Base-by-base conservation (phyloP, 2,329 filamentous ascomycete species). In the Penicillium frequentans region DNA sequence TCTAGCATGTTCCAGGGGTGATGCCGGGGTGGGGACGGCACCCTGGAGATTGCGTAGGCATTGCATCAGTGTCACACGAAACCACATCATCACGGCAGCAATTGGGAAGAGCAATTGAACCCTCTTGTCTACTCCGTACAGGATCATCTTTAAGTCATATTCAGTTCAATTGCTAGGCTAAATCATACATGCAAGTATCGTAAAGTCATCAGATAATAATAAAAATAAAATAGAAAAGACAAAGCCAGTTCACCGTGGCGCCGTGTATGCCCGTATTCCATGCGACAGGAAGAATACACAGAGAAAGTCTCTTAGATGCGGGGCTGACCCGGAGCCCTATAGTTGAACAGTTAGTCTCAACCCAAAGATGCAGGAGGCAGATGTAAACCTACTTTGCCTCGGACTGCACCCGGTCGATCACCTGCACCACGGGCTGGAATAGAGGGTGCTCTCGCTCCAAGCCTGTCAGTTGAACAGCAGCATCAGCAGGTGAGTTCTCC, bases 351-450 rank as follows among this genome's bases (percentile, higher is more conserved):
- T 56, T 52, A 58, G 60, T 63, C 57, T 56, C 42, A 49, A 46
- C 52, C 31, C 19, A n/a, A 42, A 42, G 29, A 48, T 51, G 29
- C 23, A 16, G 23, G 27, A 50, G 43, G 31, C 8, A 31, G 37
- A 21, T 35, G 43, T 33, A 23, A 24, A 58, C 64, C 55, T 73
- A 78, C 68, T 76, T 77, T 58, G 71, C 67, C 52, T 76, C 77
- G 39, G 69, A 69, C 78, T 97, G 91, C 29, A 98, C 93, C 74
- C 88, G 90, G 79, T 89, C 84, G 56, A 98, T 92, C 56, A 93
- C 81, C 68, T 89, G 82, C 47, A 92, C 83, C 33, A 97, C 84
- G 70, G 87, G 83, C 57, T 84, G 78, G 78, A 88, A 96, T 55
- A 98, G 84, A 71, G 90, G 89, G 72, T 98, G 90, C 24, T 76